A percentile compares a stretch with the other conserved stretches of the same genome.
Evolutionary conservation across 495 filamentous ascomycete genomes (phyloP).

Genomic region (Rhypophila decipiens): DNA sequence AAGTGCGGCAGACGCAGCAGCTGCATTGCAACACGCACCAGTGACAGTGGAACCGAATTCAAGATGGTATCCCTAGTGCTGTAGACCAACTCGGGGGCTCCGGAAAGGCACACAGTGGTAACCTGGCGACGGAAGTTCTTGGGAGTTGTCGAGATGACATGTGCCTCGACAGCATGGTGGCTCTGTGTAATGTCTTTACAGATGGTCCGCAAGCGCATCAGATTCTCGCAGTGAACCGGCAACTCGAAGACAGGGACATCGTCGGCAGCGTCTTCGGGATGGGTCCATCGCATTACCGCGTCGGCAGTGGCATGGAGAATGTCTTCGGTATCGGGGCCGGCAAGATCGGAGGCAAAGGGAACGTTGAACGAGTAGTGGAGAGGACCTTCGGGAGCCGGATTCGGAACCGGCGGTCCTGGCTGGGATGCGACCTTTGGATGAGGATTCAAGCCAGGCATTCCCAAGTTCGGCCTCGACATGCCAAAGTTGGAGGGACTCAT

Average conservation of each 20-base stretch:
- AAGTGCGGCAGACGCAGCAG: not conserved
- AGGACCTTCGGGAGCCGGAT: slow-evolving; percentile 58
- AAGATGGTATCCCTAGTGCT: slow-evolving; percentile 78
- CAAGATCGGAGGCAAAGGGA: slow-evolving; percentile 83
- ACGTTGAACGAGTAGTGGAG: slow-evolving; percentile 85
- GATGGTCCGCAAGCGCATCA: slow-evolving; percentile 65
- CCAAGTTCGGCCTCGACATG: slow-evolving; percentile 68
- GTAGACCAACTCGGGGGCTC: slow-evolving; percentile 73
- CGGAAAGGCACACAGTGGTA: slow-evolving; percentile 85
- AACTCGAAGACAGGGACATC: slow-evolving; percentile 77
- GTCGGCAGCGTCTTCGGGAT: slow-evolving; percentile 77
- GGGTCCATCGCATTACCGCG: slow-evolving; percentile 83
- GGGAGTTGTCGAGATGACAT: slow-evolving; percentile 74
- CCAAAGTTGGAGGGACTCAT: slow-evolving; percentile 77
- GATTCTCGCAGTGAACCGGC: slow-evolving; percentile 80
- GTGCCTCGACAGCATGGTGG: slow-evolving; percentile 67
- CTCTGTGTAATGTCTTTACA: slow-evolving; percentile 70
- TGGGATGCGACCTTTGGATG: slow-evolving; percentile 60
- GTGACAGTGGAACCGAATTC: slow-evolving; percentile 76
- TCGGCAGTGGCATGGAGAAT: slow-evolving; percentile 81
- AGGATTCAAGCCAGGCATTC: slow-evolving; percentile 60
- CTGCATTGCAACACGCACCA: slow-evolving; percentile 60
- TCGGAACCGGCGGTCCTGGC: slow-evolving; percentile 57
- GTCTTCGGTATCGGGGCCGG: slow-evolving; percentile 85
- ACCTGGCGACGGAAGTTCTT: slow-evolving; percentile 69